Base-by-base conservation (phyloP, 2,329 filamentous ascomycete genomes). In the Calonectria ilicicola region DNA sequence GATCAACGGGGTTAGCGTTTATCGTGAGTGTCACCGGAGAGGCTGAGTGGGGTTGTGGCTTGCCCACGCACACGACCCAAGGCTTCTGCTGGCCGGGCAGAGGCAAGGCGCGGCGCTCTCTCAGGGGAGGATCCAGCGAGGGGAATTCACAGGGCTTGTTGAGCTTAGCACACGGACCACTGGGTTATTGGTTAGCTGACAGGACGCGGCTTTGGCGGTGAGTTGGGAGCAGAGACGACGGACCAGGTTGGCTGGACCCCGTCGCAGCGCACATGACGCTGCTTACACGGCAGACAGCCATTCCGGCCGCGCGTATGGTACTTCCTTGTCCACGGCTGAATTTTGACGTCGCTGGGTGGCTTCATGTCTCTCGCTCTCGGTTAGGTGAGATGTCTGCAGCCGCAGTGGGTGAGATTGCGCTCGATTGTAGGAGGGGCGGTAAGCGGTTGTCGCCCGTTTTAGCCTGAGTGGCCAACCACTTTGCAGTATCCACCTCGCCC, bases 221-320 rank as follows among this genome's bases (percentile, higher is more conserved):
- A 46, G n/a, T 21, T 26, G 9, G 9, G 32, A 35, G n/a, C 32
- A 14, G 42, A 32, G 14, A 26, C n/a, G 3, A 47, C 42, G 29
- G 21, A 78, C 77, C 77, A 78, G 26, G n/a, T 64, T 32, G 71
- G 71, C 19, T 49, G 51, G 17, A 19, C 35, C 21, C 69, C 67
- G 51, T 73, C 71, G 26, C 71, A 73, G 12, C 71, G 53, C 27
- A 71, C 44, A 15, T 67, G 64, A 12, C 71, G 71, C 15, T 64
- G 46, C 47, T 65, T 67, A 46, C 71, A 73, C 5, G 65, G 67
- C 9, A 65, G 40, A 42, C 71, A 73, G n/a, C 71, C 71, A 19
- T 15, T 65, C 17, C 71, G 56, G 35, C 71, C 70, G 1, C 71
- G 71, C 19, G 67, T 73, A 49, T 68, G 67, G 40, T 27, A 44